Evolutionary conservation across 371 early-diverging fungal genomes (phyloP).

Genomic region (Rhizopus arrhizus): DNA sequence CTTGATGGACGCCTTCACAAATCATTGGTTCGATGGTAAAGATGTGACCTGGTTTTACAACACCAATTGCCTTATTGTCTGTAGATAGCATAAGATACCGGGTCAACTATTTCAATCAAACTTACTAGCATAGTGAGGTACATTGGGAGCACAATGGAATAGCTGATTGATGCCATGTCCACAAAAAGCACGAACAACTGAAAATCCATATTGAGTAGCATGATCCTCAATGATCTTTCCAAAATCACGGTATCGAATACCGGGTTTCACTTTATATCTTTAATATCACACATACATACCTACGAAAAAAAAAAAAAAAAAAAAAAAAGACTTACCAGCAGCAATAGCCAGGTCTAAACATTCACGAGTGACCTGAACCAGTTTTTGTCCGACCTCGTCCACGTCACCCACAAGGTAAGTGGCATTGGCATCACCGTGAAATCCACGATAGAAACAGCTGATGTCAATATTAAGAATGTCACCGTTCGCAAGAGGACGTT

Average conservation of each 20-base stretch:
- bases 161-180: slow-evolving; percentile 91
- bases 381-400: slow-evolving; percentile 68
- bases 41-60: slow-evolving; percentile 89
- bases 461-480: slow-evolving; percentile 94
- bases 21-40: slow-evolving; percentile 99
- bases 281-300: no score
- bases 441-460: slow-evolving; percentile 84
- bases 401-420: slow-evolving; percentile 88
- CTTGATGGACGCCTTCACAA: slow-evolving; percentile 70
- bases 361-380: slow-evolving; percentile 77
- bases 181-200: slow-evolving; percentile 90
- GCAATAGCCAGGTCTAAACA: slow-evolving; percentile 90
- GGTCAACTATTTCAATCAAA: not conserved
- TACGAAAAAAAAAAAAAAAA: not conserved
- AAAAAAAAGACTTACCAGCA: slow-evolving; percentile 58
- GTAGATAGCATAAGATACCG: not conserved
- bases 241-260: slow-evolving; percentile 86
- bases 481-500: slow-evolving; percentile 82
- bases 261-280: slow-evolving; percentile 76
- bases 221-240: slow-evolving; percentile 88
- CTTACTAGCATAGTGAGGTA: slow-evolving; percentile 90
- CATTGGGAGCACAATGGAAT: slow-evolving; percentile 87
- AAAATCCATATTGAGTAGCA: slow-evolving; percentile 81
- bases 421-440: slow-evolving; percentile 90
- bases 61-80: slow-evolving; percentile 92